These are phyloP conservation scores for Suillus decipiens DNA, from an alignment of 768 basidiomycete species.

Conservation along the genomic window DNA sequence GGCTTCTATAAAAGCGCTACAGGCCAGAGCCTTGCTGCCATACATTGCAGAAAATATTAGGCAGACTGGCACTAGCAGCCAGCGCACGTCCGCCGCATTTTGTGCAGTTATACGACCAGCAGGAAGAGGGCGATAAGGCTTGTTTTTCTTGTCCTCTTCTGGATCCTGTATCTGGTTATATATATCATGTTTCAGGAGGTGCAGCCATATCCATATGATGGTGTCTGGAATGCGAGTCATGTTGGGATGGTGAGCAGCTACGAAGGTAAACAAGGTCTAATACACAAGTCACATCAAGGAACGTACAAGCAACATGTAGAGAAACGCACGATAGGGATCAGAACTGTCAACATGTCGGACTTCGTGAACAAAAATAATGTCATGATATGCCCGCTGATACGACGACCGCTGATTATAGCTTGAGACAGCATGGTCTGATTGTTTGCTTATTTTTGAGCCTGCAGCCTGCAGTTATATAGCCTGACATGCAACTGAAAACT, in stretches of 20 bases:
- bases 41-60: slow-evolving; percentile 27
- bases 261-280: slow-evolving; percentile 28
- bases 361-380: slow-evolving; percentile 11
- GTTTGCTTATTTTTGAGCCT: not conserved
- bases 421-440: slow-evolving; percentile 1
- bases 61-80: slow-evolving; percentile 30
- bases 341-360: slow-evolving; percentile 7
- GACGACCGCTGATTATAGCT: not conserved
- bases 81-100: slow-evolving; percentile 31
- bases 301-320: not conserved
- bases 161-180: slow-evolving; percentile 37
- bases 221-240: slow-evolving; percentile 16
- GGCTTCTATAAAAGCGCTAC: slow-evolving; percentile 27
- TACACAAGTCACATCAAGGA: not conserved
- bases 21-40: slow-evolving; percentile 25
- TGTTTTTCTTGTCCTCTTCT: slow-evolving; percentile 39
- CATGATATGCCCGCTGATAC: slow-evolving; percentile 13
- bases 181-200: slow-evolving; percentile 38
- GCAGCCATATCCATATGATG: slow-evolving; percentile 41
- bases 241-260: slow-evolving; percentile 21
- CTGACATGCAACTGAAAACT: too few relatives aligned
- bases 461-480: not conserved
- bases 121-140: slow-evolving; percentile 40
- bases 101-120: slow-evolving; percentile 35
- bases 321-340: slow-evolving; percentile 3